phyloP scores from a whole-genome alignment of 2,329 filamentous ascomycete genomes.

The Emmonsia crescens region DNA sequence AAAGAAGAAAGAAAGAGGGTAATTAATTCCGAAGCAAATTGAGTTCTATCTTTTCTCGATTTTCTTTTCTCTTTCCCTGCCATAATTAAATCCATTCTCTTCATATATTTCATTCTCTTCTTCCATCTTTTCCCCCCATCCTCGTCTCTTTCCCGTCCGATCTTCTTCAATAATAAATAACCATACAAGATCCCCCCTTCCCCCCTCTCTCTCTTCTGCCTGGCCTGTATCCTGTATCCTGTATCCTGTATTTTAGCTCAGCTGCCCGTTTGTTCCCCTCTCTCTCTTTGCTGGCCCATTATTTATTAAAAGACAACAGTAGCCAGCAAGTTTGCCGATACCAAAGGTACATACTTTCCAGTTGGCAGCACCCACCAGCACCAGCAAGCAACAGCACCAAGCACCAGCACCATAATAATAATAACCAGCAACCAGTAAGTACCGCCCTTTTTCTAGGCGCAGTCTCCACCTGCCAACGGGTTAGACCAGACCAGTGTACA shows the following conservation, averaged over 20 bases:
- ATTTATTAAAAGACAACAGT: background rate
- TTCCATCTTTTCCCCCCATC: background rate
- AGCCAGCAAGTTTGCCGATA: background rate
- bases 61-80: conserved; percentile 15
- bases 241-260: background rate
- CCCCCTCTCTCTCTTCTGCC: background rate
- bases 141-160: background rate
- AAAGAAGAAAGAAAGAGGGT: background rate
- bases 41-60: conserved; percentile 8
- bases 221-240: too few species aligned
- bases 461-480: conserved; percentile 2
- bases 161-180: background rate
- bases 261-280: background rate
- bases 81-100: too few species aligned
- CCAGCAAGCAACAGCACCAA: background rate
- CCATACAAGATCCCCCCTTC: background rate
- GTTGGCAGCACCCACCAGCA: background rate
- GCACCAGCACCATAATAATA: background rate
- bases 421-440: too few species aligned
- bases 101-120: background rate
- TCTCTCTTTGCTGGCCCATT: too few species aligned
- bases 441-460: background rate
- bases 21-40: background rate
- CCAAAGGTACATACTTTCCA: too few species aligned
- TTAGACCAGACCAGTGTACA: too few species aligned